Evolutionary conservation across 805 yeast genomes (phyloP).

Genomic region (Candida cerambycidarum): DNA sequence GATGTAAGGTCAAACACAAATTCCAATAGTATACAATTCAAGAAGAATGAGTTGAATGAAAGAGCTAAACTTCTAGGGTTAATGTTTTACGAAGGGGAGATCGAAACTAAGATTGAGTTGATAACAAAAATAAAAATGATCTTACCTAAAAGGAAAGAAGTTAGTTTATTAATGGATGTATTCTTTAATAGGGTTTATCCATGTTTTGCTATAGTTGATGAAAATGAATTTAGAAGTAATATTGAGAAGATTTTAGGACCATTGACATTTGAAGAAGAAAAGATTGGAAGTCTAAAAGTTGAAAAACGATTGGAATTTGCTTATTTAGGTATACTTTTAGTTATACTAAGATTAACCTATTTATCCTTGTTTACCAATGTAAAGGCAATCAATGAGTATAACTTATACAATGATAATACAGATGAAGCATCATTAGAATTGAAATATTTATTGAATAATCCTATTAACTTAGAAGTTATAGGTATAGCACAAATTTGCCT

Average conservation of each 20-base stretch:
- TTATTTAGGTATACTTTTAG: constrained; percentile 30
- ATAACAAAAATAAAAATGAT: constrained; percentile 6
- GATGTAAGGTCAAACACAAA: constrained; percentile 1
- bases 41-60: constrained; percentile 13
- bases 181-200: constrained; percentile 61
- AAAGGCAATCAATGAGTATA: constrained; percentile 3
- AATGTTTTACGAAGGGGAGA: constrained; percentile 9
- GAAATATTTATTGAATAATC: constrained; percentile 29
- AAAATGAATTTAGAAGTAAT: constrained; percentile 39
- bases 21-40: constrained; percentile 2
- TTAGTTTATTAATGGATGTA: constrained; percentile 56
- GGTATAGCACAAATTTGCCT: constrained; percentile 35
- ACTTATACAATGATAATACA: constrained; percentile 13
- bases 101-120: constrained; percentile 8
- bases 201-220: constrained; percentile 66
- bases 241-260: constrained; percentile 47
- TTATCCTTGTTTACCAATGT: constrained; percentile 35
- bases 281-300: constrained; percentile 15
- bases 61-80: constrained; percentile 13
- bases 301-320: constrained; percentile 34
- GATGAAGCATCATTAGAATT: constrained; percentile 16
- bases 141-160: constrained; percentile 53
- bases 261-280: constrained; percentile 2
- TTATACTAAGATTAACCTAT: constrained; percentile 34
- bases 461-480: constrained; percentile 32